Evolutionary conservation across 2,329 filamentous ascomycete genomes (phyloP).

Genomic region (Immersiporthe knoxdaviesiana): DNA sequence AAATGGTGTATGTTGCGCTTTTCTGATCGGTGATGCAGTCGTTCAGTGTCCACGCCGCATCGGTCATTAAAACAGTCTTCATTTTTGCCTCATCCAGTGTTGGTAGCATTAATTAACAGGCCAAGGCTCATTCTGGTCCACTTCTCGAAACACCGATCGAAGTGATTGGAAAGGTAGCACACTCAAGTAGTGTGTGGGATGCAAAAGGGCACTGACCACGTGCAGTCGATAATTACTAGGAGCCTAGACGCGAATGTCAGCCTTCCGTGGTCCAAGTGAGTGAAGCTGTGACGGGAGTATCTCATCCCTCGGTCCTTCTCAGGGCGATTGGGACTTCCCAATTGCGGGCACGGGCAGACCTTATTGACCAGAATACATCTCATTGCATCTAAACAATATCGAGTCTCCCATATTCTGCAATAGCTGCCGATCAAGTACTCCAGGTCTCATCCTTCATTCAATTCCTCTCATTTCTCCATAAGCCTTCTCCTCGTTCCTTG

Average conservation of each 20-base stretch:
- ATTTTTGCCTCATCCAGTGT: background rate
- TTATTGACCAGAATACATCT: no score
- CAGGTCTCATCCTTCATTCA: no score
- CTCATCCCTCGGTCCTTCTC: background rate
- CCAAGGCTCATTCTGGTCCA: background rate
- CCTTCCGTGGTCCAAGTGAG: background rate
- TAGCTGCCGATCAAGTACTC: no score
- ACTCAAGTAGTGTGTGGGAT: background rate
- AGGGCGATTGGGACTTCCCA: no score
- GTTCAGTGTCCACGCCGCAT: background rate
- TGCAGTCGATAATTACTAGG: background rate
- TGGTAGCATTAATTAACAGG: background rate
- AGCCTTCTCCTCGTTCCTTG: conserved; percentile 8
- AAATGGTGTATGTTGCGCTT: background rate
- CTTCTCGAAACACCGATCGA: background rate
- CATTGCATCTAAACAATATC: no score
- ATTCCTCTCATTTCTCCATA: background rate
- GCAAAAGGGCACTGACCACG: background rate
- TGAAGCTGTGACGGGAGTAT: background rate
- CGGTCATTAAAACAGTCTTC: background rate
- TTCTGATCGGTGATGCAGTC: background rate
- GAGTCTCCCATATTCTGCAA: no score
- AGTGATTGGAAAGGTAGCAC: background rate
- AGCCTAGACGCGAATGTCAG: background rate
- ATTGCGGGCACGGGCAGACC: no score